A percentile compares a stretch with the other conserved stretches of the same genome.
Conservation (phyloP, 192 early-diverging fungal species). For the Lobosporangium transversale region DNA sequence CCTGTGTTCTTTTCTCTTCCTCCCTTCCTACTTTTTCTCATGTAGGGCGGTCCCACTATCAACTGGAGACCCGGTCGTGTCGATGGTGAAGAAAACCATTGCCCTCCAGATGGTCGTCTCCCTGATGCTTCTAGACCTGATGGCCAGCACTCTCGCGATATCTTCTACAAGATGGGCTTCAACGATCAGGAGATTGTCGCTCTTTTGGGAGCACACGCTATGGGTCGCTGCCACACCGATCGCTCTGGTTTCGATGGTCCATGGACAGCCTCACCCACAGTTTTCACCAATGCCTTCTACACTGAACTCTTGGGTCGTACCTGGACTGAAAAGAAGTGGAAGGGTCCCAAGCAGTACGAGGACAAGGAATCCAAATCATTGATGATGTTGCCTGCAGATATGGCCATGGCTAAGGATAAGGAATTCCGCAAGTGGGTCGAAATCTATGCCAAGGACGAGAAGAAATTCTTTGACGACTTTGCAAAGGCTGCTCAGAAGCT, state of each 20-base stretch:
- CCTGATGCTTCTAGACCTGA: constrained; percentile 75
- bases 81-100: constrained; percentile 49
- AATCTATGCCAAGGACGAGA: constrained; percentile 86
- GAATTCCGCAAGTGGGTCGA: constrained; percentile 81
- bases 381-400: constrained; percentile 81
- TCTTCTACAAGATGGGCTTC: constrained; percentile 85
- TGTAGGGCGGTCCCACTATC: constrained; percentile 76
- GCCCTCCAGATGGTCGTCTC: constrained; percentile 80
- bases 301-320: constrained; percentile 79
- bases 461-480: constrained; percentile 93
- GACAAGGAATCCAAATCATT: constrained; percentile 75
- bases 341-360: constrained; percentile 86
- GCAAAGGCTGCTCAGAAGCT: constrained; percentile 85
- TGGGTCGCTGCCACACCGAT: constrained; percentile 80
- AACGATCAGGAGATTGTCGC: constrained; percentile 82
- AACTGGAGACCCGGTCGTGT: constrained; percentile 80
- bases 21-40: background rate
- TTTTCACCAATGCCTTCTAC: constrained; percentile 91
- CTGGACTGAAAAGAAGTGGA: constrained; percentile 85
- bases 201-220: constrained; percentile 78
- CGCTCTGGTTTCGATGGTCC: constrained; percentile 86
- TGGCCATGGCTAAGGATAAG: constrained; percentile 71
- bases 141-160: constrained; percentile 73
- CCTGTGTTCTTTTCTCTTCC: too few species aligned
- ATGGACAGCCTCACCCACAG: constrained; percentile 90